Base-by-base conservation (phyloP, 192 early-diverging fungal species). In the Ramicandelaber brevisporus region DNA sequence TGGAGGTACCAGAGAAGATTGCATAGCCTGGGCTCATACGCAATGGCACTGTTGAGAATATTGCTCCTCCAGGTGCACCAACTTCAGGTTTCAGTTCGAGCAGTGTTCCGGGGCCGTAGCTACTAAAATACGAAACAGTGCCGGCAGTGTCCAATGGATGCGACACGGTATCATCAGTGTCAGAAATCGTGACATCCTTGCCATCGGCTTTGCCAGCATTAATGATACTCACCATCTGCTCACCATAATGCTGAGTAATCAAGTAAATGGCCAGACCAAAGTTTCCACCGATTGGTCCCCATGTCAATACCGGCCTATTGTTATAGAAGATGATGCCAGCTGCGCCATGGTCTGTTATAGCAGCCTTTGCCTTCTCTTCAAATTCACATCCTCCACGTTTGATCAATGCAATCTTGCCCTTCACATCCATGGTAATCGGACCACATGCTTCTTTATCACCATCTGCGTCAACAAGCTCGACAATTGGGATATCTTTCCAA, bases 71-170 rank as follows among this genome's bases (percentile, higher is more conserved):
- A 18, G 36, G 36, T 9, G 36, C 36, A 6, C 20, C 14, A 1
- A 38, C 3, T 4, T 38, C 36, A 7, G 27, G 16, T 17, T 38
- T 38, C 8, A 38, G 14, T 4, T 38, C 17, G 8, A 38, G 27
- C 12, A 29, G 26, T 2, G 36, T 20, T 14, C 27, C 29, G 2
- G 36, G 36, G 11, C 36, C 36, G 20, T 31, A 38, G 14, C 15
- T 8, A 13, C 26, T 29, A 17, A 17, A 30, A 8, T 12, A 9
- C 15, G 18, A 31, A 8, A 38, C 22, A 12, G 13, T 6, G 3
- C 28, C 27, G 9, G 36, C 6, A 11, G 15, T 13, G 14, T 31
- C 13, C 22, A 14, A 20, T 3, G 7, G 8, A 15, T 14, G 16
- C n/a, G 21, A 10, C 3, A 8, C 27, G 12, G 7, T 15, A 15